Evolutionary conservation across 2,329 filamentous ascomycete genomes (phyloP).

Genomic region (Colletotrichum brevisporum): DNA sequence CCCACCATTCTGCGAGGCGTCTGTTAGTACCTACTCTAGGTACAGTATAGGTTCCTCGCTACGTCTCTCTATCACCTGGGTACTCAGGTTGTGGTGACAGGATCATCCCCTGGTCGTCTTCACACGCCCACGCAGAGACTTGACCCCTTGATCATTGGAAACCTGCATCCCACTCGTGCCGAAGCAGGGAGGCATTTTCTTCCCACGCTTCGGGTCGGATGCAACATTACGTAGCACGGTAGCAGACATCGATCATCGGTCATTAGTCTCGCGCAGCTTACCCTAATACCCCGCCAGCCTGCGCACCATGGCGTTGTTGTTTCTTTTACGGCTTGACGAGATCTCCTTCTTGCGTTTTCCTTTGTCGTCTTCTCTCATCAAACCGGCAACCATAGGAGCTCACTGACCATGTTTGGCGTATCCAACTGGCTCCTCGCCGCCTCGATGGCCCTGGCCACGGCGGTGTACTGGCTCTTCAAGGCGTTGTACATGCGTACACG

Average conservation of each 20-base stretch:
- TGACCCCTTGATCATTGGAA: constrained; percentile 5
- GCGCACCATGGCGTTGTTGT: constrained; percentile 3
- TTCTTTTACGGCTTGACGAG: constrained; percentile 2
- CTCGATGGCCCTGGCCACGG: constrained; percentile 31
- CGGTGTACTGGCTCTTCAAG: constrained; percentile 35
- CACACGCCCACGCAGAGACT: background rate
- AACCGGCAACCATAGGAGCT: background rate
- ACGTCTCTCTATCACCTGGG: no score
- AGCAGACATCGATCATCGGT: background rate
- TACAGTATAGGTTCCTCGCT: no score
- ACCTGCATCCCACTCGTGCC: background rate
- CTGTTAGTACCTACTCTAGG: background rate
- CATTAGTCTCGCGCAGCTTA: constrained; percentile 1
- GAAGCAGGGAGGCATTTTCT: constrained; percentile 6
- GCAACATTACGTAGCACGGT: constrained; percentile 15
- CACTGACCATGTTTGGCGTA: constrained; percentile 29
- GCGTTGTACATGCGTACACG: constrained; percentile 27
- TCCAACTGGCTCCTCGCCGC: constrained; percentile 34
- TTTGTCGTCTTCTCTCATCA: background rate
- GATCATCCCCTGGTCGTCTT: background rate
- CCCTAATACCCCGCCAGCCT: constrained; percentile 22
- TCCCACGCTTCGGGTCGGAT: background rate
- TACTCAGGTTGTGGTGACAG: background rate
- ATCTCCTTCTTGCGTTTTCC: background rate
- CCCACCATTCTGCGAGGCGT: background rate